Evolutionary conservation across 768 basidiomycete species (phyloP), one percentile per base, ranked within the genome.

Genomic region (Fomitopsis serialis): DNA sequence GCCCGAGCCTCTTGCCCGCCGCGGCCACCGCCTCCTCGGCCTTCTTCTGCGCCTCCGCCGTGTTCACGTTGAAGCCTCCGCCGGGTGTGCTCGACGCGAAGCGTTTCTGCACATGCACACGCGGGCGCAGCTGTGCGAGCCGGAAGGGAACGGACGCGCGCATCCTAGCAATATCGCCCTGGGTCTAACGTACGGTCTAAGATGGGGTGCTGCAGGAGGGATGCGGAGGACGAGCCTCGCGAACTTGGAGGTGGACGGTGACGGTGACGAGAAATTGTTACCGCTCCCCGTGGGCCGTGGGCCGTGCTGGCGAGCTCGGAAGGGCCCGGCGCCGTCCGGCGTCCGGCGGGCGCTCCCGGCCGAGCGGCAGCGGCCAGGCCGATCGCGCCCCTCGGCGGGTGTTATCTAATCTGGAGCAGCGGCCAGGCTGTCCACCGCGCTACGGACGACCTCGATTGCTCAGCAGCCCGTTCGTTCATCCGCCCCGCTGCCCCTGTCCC

Each of bases 21-120:
- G 71, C 68, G 46, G 77, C 73, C 55, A 87, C 70, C 40, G 79
- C 74, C 50, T 89, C 84, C 69, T 87, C 82, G 6, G 86, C 84
- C 67, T 85, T 87, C 72, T 87, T 82, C 65, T 83, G 81, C 1
- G 82, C 68, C 6, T 73, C 68, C 58, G 80, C 77, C 29, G 78
- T 50, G 62, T 50, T 65, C 25, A 48, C 15, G 29, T 50, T 40
- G 8, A 40, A 5, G 34, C 36, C 27, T 29, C 54, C 42, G 12
- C 54, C 54, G 43, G 65, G 60, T 40, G 61, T 58, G 48, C 46
- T 52, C 45, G 60, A 64, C 49, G 65, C 65, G 52, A 64, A 63
- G 50, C 65, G 62, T 45, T 57, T 46, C 46, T 56, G 62, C 48
- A 55, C 54, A 48, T 48, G 58, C 40, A 54, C 52, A 44, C 60